A percentile compares a stretch with the other conserved stretches of the same genome.
Evolutionary conservation across 495 filamentous ascomycete species (phyloP).

Genomic region (Trichoderma asperelloides): DNA sequence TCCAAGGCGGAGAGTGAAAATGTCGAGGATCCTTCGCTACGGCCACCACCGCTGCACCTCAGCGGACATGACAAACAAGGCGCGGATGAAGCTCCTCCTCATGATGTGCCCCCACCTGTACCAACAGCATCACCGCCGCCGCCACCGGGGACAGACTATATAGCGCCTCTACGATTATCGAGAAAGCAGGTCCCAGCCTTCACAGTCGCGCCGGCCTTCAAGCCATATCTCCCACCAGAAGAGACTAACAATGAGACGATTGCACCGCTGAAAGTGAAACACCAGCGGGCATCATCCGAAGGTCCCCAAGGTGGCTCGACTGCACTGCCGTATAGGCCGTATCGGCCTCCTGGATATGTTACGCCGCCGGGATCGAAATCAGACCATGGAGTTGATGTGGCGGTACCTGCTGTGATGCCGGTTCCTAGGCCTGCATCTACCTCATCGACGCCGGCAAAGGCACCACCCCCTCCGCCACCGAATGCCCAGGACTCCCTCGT

Average conservation of each 20-base stretch:
- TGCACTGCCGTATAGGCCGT: background rate
- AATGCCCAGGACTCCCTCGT: background rate
- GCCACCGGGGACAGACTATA: background rate
- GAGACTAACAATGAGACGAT: background rate
- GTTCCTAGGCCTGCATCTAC: background rate
- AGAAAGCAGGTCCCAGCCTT: background rate
- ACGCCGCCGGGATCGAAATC: background rate
- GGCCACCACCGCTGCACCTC: background rate
- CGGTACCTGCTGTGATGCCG: background rate
- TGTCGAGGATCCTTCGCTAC: background rate
- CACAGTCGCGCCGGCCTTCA: background rate
- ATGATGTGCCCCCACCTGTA: background rate
- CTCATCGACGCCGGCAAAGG: no score
- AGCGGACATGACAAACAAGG: background rate
- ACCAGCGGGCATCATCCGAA: background rate
- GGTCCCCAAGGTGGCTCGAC: background rate
- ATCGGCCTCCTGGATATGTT: background rate
- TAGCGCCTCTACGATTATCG: background rate
- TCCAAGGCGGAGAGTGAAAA: background rate
- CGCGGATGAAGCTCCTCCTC: background rate
- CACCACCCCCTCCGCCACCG: background rate
- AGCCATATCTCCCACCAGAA: background rate
- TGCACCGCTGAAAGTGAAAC: background rate
- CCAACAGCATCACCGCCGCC: background rate
- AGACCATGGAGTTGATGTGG: background rate